Conservation (phyloP, 2,329 filamentous ascomycete genomes). For the Hymenoscyphus infarciens region DNA sequence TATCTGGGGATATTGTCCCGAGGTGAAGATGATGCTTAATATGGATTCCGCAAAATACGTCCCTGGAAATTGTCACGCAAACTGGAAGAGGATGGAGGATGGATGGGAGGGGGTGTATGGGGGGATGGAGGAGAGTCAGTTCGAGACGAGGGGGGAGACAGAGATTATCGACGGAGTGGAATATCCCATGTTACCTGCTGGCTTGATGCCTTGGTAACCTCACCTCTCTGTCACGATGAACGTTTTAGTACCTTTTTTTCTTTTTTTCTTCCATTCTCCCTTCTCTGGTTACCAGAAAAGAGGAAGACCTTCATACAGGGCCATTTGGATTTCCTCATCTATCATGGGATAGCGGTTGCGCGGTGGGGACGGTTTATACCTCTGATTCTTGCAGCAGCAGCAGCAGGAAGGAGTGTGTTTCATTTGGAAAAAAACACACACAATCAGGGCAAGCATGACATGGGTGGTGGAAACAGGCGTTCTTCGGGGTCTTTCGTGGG, state of each 20-base stretch:
- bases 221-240: neutral
- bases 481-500: no score
- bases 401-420: neutral
- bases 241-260: neutral
- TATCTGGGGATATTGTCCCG: conserved; percentile 55
- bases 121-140: neutral
- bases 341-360: neutral
- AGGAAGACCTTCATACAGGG: neutral
- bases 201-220: conserved; percentile 31
- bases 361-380: neutral
- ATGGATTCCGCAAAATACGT: conserved; percentile 53
- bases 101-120: conserved; percentile 25
- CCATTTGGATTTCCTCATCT: neutral
- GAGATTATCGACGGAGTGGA: conserved; percentile 34
- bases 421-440: neutral
- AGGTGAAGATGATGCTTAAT: conserved; percentile 53
- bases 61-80: conserved; percentile 44
- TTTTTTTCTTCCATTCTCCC: neutral
- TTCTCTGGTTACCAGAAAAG: no score
- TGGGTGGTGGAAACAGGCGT: no score
- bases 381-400: neutral
- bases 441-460: no score
- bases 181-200: conserved; percentile 33
- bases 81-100: conserved; percentile 43
- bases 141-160: neutral